A percentile compares a stretch with the other conserved stretches of the same genome.
Evolutionary conservation across 192 early-diverging fungal species (phyloP).

Genomic region (Coemansia sp.): DNA sequence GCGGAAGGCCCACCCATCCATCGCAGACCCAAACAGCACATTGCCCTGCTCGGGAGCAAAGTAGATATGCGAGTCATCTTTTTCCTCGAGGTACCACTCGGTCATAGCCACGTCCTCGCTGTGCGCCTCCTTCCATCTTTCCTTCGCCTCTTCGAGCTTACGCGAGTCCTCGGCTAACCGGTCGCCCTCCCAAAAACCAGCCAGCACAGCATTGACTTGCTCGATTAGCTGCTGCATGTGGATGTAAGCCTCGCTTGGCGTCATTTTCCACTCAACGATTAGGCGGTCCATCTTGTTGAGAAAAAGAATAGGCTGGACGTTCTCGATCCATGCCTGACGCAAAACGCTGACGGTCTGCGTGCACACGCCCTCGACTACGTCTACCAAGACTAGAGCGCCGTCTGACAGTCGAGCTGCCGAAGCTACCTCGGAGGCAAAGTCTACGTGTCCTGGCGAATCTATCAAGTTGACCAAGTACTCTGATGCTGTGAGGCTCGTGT

Average conservation of each 20-base stretch:
- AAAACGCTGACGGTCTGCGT: slow-evolving; percentile 98
- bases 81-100: slow-evolving; percentile 86
- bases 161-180: slow-evolving; percentile 74
- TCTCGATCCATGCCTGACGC: slow-evolving; percentile 92
- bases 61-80: slow-evolving; percentile 93
- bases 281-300: slow-evolving; percentile 98
- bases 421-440: slow-evolving; percentile 98
- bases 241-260: slow-evolving; percentile 86
- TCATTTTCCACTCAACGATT: slow-evolving; percentile 91
- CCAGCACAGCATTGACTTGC: slow-evolving; percentile 96
- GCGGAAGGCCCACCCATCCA: slow-evolving; percentile 99
- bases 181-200: slow-evolving; percentile 91
- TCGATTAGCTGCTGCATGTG: slow-evolving; percentile 95
- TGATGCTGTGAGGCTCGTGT: slow-evolving; percentile 12
- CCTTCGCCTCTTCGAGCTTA: slow-evolving; percentile 70
- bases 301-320: slow-evolving; percentile 89
- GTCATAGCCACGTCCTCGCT: slow-evolving; percentile 59
- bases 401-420: slow-evolving; percentile 98
- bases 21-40: slow-evolving; percentile 94
- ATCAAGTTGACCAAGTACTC: slow-evolving; percentile 97
- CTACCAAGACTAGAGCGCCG: slow-evolving; percentile 92
- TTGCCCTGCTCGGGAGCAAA: slow-evolving; percentile 96
- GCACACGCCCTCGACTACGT: slow-evolving; percentile 98
- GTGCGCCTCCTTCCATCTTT: slow-evolving; percentile 56
- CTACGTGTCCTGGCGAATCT: slow-evolving; percentile 98